A percentile compares a stretch with the other conserved stretches of the same genome.
Evolutionary conservation across 345 rosid genomes (phyloP).

Genomic region (Aurinia saxatilis): DNA sequence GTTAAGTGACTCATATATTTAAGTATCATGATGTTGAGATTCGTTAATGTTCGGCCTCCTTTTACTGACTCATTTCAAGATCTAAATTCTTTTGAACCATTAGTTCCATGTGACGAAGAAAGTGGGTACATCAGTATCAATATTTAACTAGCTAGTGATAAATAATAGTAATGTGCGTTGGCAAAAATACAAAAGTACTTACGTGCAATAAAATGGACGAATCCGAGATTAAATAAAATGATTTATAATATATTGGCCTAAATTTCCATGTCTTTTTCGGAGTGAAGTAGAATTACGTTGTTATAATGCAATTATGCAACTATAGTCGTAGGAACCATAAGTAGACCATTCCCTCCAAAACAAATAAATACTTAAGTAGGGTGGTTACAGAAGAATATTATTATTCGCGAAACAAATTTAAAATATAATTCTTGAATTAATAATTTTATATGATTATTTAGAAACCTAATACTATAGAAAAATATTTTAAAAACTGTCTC

Average conservation of each 20-base stretch:
- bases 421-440: too few species aligned
- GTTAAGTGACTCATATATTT: conserved; percentile 4
- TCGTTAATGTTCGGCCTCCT: neutral
- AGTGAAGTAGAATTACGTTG: neutral
- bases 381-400: neutral
- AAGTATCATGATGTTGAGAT: neutral
- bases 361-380: too few species aligned
- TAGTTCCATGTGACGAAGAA: conserved; percentile 10
- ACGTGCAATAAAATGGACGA: neutral
- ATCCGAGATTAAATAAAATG: too few species aligned
- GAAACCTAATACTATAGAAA: too few species aligned
- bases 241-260: too few species aligned
- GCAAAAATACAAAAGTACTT: neutral
- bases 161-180: neutral
- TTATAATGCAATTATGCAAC: neutral
- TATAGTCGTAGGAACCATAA: neutral
- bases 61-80: conserved; percentile 9
- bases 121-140: neutral
- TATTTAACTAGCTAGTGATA: neutral
- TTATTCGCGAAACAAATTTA: too few species aligned
- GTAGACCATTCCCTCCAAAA: neutral
- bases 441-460: too few species aligned
- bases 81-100: neutral
- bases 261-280: neutral
- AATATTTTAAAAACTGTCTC: too few species aligned